Conservation (phyloP, 768 basidiomycete genomes). For the Trametes cingulata region DNA sequence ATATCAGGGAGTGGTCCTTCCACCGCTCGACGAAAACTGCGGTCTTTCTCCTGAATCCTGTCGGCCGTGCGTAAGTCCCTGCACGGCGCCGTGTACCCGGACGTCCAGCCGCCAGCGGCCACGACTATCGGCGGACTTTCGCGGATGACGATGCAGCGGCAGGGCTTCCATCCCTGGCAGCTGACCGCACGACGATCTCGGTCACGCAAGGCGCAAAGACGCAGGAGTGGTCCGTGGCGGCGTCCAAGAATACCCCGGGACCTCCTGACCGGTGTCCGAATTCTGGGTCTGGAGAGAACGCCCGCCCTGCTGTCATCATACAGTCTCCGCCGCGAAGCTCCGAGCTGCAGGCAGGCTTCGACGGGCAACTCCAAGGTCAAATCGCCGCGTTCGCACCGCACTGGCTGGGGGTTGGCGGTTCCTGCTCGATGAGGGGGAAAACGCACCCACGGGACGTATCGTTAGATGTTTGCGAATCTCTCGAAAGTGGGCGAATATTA, state of each 20-base stretch:
- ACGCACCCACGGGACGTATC: neutral
- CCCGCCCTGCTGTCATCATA: neutral
- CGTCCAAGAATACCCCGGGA: conserved; percentile 10
- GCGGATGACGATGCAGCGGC: neutral
- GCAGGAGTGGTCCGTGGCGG: neutral
- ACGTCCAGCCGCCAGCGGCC: neutral
- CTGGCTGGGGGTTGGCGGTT: neutral
- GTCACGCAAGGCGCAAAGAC: neutral
- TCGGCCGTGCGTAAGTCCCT: neutral
- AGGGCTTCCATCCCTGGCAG: conserved; percentile 5
- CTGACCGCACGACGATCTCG: conserved; percentile 15
- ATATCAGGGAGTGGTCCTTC: neutral
- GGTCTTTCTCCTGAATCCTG: neutral
- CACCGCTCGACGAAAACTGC: neutral
- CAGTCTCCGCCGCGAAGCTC: neutral
- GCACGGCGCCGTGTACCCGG: neutral
- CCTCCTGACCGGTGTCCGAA: conserved; percentile 10
- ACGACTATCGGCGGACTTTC: neutral
- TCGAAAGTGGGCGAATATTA: too few relatives aligned
- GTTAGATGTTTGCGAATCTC: too few relatives aligned
- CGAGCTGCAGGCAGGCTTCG: neutral
- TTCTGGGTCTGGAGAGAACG: neutral
- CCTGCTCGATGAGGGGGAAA: neutral
- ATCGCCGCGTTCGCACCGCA: conserved; percentile 13
- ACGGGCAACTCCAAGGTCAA: conserved; percentile 4